A percentile compares a stretch with the other conserved stretches of the same genome.
phyloP scores from a whole-genome alignment of 306 rosid genomes.

The Alnus rubra region DNA sequence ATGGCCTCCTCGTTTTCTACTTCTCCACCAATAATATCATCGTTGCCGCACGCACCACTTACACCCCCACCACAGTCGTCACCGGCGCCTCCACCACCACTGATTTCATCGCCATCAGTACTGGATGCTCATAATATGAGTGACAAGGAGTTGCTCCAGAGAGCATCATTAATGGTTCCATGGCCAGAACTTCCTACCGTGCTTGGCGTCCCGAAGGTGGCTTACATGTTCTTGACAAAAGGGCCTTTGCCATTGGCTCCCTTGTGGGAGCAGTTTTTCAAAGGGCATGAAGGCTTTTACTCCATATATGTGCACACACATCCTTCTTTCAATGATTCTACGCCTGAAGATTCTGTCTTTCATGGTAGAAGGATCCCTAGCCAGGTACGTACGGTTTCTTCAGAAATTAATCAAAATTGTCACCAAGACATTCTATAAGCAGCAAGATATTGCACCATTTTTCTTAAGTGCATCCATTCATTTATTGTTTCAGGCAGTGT shows the following conservation, averaged over 20 bases:
- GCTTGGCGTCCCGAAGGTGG: slow-evolving; percentile 42
- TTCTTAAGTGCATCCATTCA: no score
- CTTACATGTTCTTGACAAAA: slow-evolving; percentile 64
- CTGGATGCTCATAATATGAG: slow-evolving; percentile 52
- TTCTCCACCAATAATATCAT: neutral
- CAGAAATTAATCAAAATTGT: neutral
- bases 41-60: no score
- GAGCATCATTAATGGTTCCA: slow-evolving; percentile 39
- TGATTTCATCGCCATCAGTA: neutral
- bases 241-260: slow-evolving; percentile 50
- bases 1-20: slow-evolving; percentile 15
- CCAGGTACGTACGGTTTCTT: slow-evolving; percentile 40
- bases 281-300: slow-evolving; percentile 45
- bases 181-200: neutral
- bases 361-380: slow-evolving; percentile 58
- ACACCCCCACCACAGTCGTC: neutral
- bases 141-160: slow-evolving; percentile 54
- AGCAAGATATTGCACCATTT: no score
- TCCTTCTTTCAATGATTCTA: slow-evolving; percentile 49
- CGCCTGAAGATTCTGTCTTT: slow-evolving; percentile 51
- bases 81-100: neutral
- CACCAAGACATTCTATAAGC: no score
- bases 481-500: slow-evolving; percentile 35
- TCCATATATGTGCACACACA: slow-evolving; percentile 57
- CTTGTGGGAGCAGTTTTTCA: slow-evolving; percentile 59